Evolutionary conservation across 495 filamentous ascomycete species (phyloP), one percentile per base, ranked within the genome.

Genomic region (Halenospora varia): DNA sequence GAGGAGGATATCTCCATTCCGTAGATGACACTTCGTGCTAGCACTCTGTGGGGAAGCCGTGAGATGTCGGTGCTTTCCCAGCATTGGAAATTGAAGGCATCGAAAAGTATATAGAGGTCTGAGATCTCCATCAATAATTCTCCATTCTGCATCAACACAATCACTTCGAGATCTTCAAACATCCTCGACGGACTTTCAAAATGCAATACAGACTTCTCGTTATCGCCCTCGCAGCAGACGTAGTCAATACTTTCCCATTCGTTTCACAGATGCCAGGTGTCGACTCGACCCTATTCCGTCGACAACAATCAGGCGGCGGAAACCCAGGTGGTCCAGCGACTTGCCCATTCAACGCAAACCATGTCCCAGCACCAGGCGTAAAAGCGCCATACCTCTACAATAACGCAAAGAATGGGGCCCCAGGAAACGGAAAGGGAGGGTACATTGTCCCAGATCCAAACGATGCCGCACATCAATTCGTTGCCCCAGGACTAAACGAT

Each of bases 311-410:
- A 3, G 47, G 55, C 0, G 44, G 55, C 9, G 11, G 26, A 41
- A 42, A 66, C 19, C 59, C 55, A n/a, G 62, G 67, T 22, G 26
- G 60, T 1, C 65, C 66, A 20, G 60, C 57, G 1, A 68, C 59
- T 20, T 75, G 71, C 53, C 72, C 72, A 0, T 65, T 62, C 65
- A 75, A 73, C 48, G n/a, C 65, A 2, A 67, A 72, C 48, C 72
- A 73, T 52, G 60, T 62, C 1, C 60, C 62, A 6, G 72, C 71
- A 2, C 59, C 62, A 17, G 64, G 67, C 0, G 57, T 67, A 48
- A 65, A 60, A 20, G 23, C 49, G 23, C 17, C 64, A 35, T 75
- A 68, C 48, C 70, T 68, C 22, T 75, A 75, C 58, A 69, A 65
- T 56, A 62, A 60, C 24, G 70, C 73, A 3, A 69, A 66, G 45